Percentiles rank a stretch among this genome's conserved stretches.
Conservation (phyloP, 2,329 filamentous ascomycete genomes). For the Rhynchosporium secalis region DNA sequence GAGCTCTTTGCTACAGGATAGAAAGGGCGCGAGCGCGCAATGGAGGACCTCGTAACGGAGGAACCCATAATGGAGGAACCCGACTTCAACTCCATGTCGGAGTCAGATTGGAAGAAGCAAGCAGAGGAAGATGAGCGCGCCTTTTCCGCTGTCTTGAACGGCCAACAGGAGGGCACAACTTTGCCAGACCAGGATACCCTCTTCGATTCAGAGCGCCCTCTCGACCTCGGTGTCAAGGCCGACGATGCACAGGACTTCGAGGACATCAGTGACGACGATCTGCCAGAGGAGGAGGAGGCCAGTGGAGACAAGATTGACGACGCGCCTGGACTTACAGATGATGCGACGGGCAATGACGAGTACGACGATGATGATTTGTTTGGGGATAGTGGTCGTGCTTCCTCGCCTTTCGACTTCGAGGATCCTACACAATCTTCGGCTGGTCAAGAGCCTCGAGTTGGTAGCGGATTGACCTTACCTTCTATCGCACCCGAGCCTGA, state of each 20-base stretch:
- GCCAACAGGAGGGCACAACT: background rate
- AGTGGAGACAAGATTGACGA: slow-evolving; percentile 30
- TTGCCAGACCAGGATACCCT: slow-evolving; percentile 37
- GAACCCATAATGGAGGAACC: slow-evolving; percentile 23
- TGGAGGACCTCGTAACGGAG: slow-evolving; percentile 20
- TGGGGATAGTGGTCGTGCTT: slow-evolving; percentile 53
- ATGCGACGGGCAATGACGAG: slow-evolving; percentile 49
- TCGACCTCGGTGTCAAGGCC: slow-evolving; percentile 75
- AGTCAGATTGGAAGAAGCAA: slow-evolving; percentile 46
- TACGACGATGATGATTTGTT: slow-evolving; percentile 66
- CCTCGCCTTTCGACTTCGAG: slow-evolving; percentile 37
- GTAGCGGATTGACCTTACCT: slow-evolving; percentile 27
- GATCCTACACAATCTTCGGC: slow-evolving; percentile 28
- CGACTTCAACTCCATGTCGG: slow-evolving; percentile 26
- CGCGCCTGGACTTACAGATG: slow-evolving; percentile 48
- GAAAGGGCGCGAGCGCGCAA: slow-evolving; percentile 14
- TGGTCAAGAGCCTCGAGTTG: slow-evolving; percentile 22
- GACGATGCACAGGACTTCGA: slow-evolving; percentile 90
- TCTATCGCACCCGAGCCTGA: slow-evolving; percentile 28
- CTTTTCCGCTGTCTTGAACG: slow-evolving; percentile 40
- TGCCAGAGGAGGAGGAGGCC: slow-evolving; percentile 73
- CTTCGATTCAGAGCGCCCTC: slow-evolving; percentile 48
- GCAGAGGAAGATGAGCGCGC: slow-evolving; percentile 51
- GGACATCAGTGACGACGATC: slow-evolving; percentile 88
- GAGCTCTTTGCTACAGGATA: slow-evolving; percentile 13